phyloP scores from a whole-genome alignment of 345 rosid species.

The Sonneratia alba region DNA sequence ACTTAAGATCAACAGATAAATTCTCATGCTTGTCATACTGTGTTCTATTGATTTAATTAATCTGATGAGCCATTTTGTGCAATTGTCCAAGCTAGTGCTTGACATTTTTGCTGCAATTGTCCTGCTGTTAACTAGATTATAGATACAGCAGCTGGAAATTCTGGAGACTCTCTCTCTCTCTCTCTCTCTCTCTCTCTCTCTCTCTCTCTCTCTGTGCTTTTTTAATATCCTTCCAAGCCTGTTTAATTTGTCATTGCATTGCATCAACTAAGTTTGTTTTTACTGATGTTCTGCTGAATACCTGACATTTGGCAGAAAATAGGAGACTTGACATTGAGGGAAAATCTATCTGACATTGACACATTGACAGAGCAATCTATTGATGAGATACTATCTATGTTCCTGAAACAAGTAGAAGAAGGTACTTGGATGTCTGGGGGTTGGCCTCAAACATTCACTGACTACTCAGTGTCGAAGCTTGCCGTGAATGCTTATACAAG shows the following conservation, averaged over 20 bases:
- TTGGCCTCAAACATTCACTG: slow-evolving; percentile 80
- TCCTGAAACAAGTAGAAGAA: slow-evolving; percentile 69
- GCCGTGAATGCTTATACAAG: slow-evolving; percentile 77
- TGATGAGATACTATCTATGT: slow-evolving; percentile 45
- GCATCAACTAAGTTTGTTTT: not conserved
- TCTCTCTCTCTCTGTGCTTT: too few relatives aligned
- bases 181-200: not conserved
- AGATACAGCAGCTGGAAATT: not conserved
- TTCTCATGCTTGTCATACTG: not conserved
- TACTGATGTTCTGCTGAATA: not conserved
- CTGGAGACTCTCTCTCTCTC: not conserved
- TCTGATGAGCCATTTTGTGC: not conserved
- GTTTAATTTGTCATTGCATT: not conserved
- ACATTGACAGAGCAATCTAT: slow-evolving; percentile 56
- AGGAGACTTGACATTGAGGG: slow-evolving; percentile 46
- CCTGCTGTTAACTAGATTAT: not conserved
- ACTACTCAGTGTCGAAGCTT: slow-evolving; percentile 81
- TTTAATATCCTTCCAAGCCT: not conserved
- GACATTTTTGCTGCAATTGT: not conserved
- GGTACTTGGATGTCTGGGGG: slow-evolving; percentile 74
- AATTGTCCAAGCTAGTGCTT: not conserved
- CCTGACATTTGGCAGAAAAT: slow-evolving; percentile 44
- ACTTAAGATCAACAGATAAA: not conserved
- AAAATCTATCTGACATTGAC: slow-evolving; percentile 42
- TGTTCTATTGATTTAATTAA: not conserved